Conservation (phyloP, 352 stramenopile species). For the Detonula confervacea region DNA sequence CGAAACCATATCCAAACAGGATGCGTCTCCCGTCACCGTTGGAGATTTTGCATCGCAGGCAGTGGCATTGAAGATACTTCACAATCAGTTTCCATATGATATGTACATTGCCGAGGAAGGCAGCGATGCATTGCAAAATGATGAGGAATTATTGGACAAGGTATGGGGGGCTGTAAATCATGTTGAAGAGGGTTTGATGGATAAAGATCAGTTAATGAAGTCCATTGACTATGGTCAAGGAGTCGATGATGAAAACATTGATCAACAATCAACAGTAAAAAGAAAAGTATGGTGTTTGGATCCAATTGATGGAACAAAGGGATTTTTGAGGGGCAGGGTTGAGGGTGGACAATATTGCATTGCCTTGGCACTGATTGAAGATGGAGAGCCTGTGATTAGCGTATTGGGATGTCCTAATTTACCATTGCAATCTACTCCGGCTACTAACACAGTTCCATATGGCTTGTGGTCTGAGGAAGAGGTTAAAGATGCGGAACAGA, state of each 20-base stretch:
- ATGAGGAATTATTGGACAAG: conserved; percentile 37
- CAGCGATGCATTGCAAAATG: conserved; percentile 40
- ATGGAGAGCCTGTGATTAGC: conserved; percentile 64
- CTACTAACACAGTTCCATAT: conserved; percentile 16
- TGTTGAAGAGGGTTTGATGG: conserved; percentile 3
- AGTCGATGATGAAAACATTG: conserved; percentile 1
- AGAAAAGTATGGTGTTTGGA: conserved; percentile 74
- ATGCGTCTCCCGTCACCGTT: conserved; percentile 75
- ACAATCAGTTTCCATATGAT: conserved; percentile 60
- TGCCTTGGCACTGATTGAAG: conserved; percentile 72
- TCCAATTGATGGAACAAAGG: conserved; percentile 86
- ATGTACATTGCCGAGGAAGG: conserved; percentile 78
- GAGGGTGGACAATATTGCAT: conserved; percentile 76
- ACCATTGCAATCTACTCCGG: conserved; percentile 21
- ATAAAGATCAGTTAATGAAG: conserved; percentile 34
- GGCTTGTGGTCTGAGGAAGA: conserved; percentile 54
- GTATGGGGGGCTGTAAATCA: conserved; percentile 43
- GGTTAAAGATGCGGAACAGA: conserved; percentile 20
- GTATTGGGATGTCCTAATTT: conserved; percentile 80
- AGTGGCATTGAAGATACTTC: conserved; percentile 59
- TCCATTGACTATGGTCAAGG: conserved; percentile 62
- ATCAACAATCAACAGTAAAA: conserved; percentile 4
- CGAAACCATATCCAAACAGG: conserved; percentile 54
- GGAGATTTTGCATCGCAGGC: conserved; percentile 78
- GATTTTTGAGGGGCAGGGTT: conserved; percentile 70